Conservation (phyloP, 2,329 filamentous ascomycete genomes). For the Ascochyta lentis region DNA sequence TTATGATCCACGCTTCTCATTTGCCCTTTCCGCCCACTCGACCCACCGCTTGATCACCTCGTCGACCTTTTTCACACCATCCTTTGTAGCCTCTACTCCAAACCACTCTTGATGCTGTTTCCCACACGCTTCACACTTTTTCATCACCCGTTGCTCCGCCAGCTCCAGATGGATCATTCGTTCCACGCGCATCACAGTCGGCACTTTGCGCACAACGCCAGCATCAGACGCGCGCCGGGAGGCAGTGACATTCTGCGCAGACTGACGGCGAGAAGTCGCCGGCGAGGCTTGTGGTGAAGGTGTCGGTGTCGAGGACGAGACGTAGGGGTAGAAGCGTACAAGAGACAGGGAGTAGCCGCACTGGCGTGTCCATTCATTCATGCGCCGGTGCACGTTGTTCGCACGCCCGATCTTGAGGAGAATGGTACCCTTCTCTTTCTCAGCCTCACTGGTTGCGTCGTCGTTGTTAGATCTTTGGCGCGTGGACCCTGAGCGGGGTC, state of each 20-base stretch:
- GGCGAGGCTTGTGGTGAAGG: constrained; percentile 36
- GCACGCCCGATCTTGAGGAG: constrained; percentile 70
- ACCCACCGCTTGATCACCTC: constrained; percentile 85
- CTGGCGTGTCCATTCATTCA: constrained; percentile 93
- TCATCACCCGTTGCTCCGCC: constrained; percentile 64
- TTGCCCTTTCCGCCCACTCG: constrained; percentile 71
- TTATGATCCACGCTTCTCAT: background rate
- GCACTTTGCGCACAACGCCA: constrained; percentile 68
- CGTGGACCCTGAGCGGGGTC: constrained; percentile 10
- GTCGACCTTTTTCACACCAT: constrained; percentile 72
- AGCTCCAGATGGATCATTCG: constrained; percentile 89
- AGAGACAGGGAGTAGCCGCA: constrained; percentile 89
- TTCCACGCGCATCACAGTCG: constrained; percentile 87
- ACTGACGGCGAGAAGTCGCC: constrained; percentile 7
- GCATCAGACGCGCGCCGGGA: constrained; percentile 33
- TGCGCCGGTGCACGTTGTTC: constrained; percentile 84
- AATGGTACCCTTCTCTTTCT: constrained; percentile 62
- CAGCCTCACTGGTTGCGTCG: background rate
- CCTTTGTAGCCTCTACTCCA: constrained; percentile 76
- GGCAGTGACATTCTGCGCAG: background rate
- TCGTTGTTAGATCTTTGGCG: constrained; percentile 28
- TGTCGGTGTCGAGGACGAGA: constrained; percentile 47
- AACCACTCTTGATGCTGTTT: constrained; percentile 95
- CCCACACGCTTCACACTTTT: constrained; percentile 77
- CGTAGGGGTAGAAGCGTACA: constrained; percentile 89